Evolutionary conservation across 2,329 filamentous ascomycete species (phyloP), one percentile per base, ranked within the genome.

Genomic region (Meredithiella fracta): DNA sequence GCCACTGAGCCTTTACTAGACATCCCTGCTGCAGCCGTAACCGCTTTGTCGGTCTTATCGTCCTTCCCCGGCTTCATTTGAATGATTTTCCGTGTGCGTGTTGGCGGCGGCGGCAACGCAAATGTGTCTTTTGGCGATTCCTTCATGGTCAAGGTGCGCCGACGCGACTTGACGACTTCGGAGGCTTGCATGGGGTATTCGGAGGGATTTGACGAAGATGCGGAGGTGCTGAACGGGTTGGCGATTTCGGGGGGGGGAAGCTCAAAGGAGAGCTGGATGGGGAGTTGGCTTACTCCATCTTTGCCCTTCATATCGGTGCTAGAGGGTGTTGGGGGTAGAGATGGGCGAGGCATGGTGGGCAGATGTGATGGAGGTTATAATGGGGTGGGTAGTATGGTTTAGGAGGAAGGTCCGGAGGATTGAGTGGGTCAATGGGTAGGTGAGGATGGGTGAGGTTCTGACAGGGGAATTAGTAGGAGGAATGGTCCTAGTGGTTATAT

Each of bases 41-140:
- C 38, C 51, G 34, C 34, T 34, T 38, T 49, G 60, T 26, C 44
- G 53, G 59, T 44, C 64, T 62, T 22, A 61, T 66, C 61, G 55
- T 69, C 65, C 29, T 68, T 63, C 25, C 72, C 69, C 17, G 79
- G 91, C 69, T 94, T 95, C 90, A 97, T 95, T 70, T 97, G 91
- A 58, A 97, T 97, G 66, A 98, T 97, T 72, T 94, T 97, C 64
- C 91, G 83, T 44, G 88, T 86, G 60, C 91, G 77, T 2, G 90
- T 95, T 0, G 92, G 92, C 15, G 91, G 92, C 8, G 92, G 92
- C 20, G 92, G 92, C 15, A 98, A 77, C 8, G 85, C 78, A 67
- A 95, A 94, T 51, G 77, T 72, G 62, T 81, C 77, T 61, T 80
- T 82, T 23, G 38, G 37, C 57, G 70, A 64, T 14, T 70, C 65